phyloP scores from a whole-genome alignment of 2,329 filamentous ascomycete species.

The Trichoderma koningiopsis region DNA sequence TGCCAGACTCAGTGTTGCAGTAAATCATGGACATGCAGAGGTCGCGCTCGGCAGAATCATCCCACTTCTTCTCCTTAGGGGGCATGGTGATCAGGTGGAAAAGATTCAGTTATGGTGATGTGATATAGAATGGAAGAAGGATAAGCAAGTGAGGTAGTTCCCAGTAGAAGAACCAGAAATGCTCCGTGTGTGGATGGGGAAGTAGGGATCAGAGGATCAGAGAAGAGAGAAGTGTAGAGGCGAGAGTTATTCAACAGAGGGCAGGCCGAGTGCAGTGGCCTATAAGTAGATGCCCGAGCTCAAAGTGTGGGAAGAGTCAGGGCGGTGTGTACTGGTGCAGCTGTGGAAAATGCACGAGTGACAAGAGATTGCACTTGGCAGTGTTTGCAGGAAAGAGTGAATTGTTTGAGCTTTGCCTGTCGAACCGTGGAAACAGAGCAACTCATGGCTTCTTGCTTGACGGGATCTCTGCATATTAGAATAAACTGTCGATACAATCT shows the following conservation, averaged over 20 bases:
- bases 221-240: not conserved
- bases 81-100: conserved; percentile 30
- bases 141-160: not conserved
- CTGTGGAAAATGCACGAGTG: not conserved
- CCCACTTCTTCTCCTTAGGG: conserved; percentile 43
- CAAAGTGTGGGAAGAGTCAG: not conserved
- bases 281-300: conserved; percentile 5
- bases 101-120: not conserved
- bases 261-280: not conserved
- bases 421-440: not conserved
- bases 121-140: not conserved
- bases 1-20: conserved; percentile 33
- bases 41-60: conserved; percentile 41
- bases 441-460: not conserved
- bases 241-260: not conserved
- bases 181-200: not conserved
- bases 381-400: not conserved
- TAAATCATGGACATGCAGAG: conserved; percentile 43
- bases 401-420: not conserved
- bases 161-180: not conserved
- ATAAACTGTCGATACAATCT: not conserved
- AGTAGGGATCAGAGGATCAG: not conserved
- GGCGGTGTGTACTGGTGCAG: not conserved
- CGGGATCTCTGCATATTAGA: not conserved
- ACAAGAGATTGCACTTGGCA: not conserved